Conservation (phyloP, 2,329 filamentous ascomycete species). For the Penicillium sp. region DNA sequence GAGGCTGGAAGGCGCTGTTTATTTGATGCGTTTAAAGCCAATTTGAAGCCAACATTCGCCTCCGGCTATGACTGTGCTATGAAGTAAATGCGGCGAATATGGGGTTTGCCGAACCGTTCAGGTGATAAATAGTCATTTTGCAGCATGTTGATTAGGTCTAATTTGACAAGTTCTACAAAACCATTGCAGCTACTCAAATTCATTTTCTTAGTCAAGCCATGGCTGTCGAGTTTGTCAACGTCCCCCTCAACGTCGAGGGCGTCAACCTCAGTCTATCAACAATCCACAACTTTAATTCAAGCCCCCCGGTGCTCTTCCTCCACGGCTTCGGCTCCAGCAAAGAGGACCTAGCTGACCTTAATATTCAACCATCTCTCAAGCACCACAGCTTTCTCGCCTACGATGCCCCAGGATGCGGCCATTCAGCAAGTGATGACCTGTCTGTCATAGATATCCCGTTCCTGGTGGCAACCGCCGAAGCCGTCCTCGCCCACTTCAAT, state of each 20-base stretch:
- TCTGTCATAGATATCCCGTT: conserved; percentile 25
- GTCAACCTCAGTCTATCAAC: conserved; percentile 22
- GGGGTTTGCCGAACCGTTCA: conserved; percentile 3
- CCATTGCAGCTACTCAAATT: too few species aligned
- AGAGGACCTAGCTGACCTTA: conserved; percentile 26
- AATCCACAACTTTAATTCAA: conserved; percentile 20
- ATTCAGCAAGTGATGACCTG: conserved; percentile 19
- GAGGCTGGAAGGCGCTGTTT: neutral
- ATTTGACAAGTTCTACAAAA: neutral
- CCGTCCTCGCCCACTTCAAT: conserved; percentile 19
- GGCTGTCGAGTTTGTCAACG: conserved; percentile 10
- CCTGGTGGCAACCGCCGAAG: conserved; percentile 25
- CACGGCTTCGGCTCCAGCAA: conserved; percentile 32
- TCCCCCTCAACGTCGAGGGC: conserved; percentile 21
- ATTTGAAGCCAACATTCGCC: neutral
- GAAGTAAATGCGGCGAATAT: conserved; percentile 5
- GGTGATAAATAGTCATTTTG: neutral
- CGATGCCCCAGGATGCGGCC: conserved; percentile 28
- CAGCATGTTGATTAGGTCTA: neutral
- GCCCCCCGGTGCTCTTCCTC: conserved; percentile 24
- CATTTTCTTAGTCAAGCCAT: neutral
- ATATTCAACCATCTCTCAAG: conserved; percentile 14
- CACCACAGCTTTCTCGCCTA: conserved; percentile 23
- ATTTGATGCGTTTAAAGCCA: neutral
- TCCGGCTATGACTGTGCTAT: neutral